Evolutionary conservation across 306 rosid genomes (phyloP).

Genomic region (Fagus sylvatica): DNA sequence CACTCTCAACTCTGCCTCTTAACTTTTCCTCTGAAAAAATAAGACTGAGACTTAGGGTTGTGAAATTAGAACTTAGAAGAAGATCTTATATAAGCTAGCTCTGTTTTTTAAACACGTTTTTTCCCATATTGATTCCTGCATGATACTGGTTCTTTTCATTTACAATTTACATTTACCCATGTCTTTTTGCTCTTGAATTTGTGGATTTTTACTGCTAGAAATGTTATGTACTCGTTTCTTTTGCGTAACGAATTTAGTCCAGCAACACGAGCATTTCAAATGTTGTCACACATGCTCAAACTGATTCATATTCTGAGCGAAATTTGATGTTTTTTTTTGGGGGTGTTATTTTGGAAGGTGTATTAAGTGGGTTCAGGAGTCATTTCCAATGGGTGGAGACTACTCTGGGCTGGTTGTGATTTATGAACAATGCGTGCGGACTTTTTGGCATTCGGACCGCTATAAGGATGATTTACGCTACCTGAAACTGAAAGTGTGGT

Average conservation of each 20-base stretch:
- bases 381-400: conserved; percentile 93
- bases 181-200: background rate
- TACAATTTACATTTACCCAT: background rate
- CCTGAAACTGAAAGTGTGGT: conserved; percentile 96
- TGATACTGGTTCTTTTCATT: background rate
- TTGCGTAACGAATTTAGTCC: background rate
- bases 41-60: too few relatives aligned
- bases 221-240: background rate
- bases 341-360: too few relatives aligned
- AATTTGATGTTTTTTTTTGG: too few relatives aligned
- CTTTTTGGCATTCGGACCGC: conserved; percentile 84
- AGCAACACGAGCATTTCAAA: background rate
- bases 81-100: too few relatives aligned
- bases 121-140: background rate
- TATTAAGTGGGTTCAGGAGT: conserved; percentile 94
- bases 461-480: conserved; percentile 87
- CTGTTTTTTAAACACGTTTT: too few relatives aligned
- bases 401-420: conserved; percentile 80
- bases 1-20: background rate
- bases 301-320: too few relatives aligned
- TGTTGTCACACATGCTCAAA: background rate
- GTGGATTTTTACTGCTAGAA: background rate
- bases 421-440: conserved; percentile 85
- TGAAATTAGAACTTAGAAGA: too few relatives aligned
- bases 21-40: background rate